These are phyloP conservation scores for Pseudozyma sp. DNA, from an alignment of 1,284 basidiomycete species.

Conservation along the genomic window DNA sequence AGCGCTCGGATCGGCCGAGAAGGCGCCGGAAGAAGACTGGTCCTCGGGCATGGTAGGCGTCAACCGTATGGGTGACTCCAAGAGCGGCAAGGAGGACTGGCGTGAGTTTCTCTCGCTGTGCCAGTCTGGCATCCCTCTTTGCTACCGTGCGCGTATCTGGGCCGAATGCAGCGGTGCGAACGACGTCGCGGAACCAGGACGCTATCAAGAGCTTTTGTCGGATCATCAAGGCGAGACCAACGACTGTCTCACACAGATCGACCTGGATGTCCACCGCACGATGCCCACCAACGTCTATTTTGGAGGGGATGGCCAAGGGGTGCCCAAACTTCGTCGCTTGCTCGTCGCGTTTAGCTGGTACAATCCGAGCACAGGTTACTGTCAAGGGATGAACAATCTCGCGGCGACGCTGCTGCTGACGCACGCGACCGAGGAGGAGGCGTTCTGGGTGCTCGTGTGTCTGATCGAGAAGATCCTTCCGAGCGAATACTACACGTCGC, in stretches of 20 bases:
- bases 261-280: conserved; percentile 81
- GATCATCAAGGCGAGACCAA: conserved; percentile 73
- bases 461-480: conserved; percentile 74
- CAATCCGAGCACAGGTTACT: conserved; percentile 70
- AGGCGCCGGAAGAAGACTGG: conserved; percentile 55
- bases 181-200: conserved; percentile 90
- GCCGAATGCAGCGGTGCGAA: conserved; percentile 90
- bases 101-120: conserved; percentile 83
- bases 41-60: conserved; percentile 78
- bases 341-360: conserved; percentile 89
- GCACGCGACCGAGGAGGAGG: conserved; percentile 92
- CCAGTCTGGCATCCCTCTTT: conserved; percentile 85
- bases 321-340: conserved; percentile 88
- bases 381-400: conserved; percentile 85
- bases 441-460: conserved; percentile 93
- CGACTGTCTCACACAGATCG: conserved; percentile 83
- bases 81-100: conserved; percentile 78
- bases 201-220: conserved; percentile 84
- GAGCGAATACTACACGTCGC: conserved; percentile 69
- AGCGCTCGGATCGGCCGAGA: conserved; percentile 29
- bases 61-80: conserved; percentile 81
- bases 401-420: conserved; percentile 92
- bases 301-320: conserved; percentile 91
- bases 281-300: conserved; percentile 98
- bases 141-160: conserved; percentile 85